Percentiles rank a stretch among this genome's conserved stretches.
Conservation (phyloP, 2,329 filamentous ascomycete species). For the Microcyclosporella mali region DNA sequence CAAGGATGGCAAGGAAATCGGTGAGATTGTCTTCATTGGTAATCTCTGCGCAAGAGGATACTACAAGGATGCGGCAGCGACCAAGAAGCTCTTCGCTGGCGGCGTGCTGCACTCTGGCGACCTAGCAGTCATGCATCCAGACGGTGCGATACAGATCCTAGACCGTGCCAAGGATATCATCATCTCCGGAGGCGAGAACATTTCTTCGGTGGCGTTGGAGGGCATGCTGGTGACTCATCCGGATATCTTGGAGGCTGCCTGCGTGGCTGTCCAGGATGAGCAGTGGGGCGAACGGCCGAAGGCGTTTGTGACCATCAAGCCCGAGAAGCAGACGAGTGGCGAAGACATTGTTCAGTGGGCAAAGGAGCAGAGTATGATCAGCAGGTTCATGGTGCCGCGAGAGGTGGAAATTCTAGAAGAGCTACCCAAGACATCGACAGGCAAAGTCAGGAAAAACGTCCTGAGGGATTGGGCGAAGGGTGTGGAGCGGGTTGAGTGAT, state of each 20-base stretch:
- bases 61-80: slow-evolving; percentile 82
- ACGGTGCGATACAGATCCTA: slow-evolving; percentile 84
- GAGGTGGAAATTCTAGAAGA: slow-evolving; percentile 75
- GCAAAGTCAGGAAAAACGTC: slow-evolving; percentile 94
- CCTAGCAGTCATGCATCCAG: slow-evolving; percentile 84
- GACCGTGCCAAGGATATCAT: slow-evolving; percentile 98
- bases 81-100: slow-evolving; percentile 77
- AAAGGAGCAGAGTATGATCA: slow-evolving; percentile 70
- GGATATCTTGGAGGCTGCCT: slow-evolving; percentile 81
- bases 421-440: slow-evolving; percentile 93
- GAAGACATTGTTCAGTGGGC: slow-evolving; percentile 81
- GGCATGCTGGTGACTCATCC: slow-evolving; percentile 83
- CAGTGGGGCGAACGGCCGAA: slow-evolving; percentile 97
- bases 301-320: slow-evolving; percentile 78
- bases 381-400: slow-evolving; percentile 77
- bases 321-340: slow-evolving; percentile 49
- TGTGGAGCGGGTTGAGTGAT: slow-evolving; percentile 6
- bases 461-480: slow-evolving; percentile 77
- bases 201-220: slow-evolving; percentile 88
- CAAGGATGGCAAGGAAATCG: slow-evolving; percentile 67
- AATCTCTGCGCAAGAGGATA: slow-evolving; percentile 93
- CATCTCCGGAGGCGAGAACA: slow-evolving; percentile 95
- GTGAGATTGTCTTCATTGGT: slow-evolving; percentile 78
- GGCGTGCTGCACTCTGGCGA: slow-evolving; percentile 86
- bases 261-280: slow-evolving; percentile 77